Evolutionary conservation across 1,139 yeast species (phyloP).

Genomic region (Saccharomyces hybrid): DNA sequence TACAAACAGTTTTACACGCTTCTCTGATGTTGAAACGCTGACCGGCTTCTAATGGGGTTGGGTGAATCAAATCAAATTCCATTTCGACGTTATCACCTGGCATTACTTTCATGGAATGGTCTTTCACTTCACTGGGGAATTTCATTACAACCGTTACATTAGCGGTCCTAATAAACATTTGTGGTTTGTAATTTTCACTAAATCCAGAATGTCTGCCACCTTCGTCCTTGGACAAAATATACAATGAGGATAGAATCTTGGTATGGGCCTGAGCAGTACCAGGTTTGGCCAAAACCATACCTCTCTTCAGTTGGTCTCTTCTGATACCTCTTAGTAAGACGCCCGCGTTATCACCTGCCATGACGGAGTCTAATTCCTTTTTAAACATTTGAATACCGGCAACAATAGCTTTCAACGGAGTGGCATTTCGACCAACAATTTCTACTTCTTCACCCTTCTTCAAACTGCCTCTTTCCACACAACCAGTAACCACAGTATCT

Average conservation of each 20-base stretch:
- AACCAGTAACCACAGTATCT: constrained; percentile 98
- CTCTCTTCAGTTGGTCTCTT: constrained; percentile 95
- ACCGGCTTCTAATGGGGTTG: constrained; percentile 91
- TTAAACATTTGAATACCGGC: constrained; percentile 99
- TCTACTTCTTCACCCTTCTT: constrained; percentile 98
- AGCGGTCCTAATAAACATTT: constrained; percentile 91
- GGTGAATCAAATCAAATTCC: constrained; percentile 84
- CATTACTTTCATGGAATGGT: constrained; percentile 82
- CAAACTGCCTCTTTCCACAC: constrained; percentile 95
- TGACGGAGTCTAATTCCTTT: constrained; percentile 94
- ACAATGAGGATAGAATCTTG: constrained; percentile 88
- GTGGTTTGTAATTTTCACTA: constrained; percentile 96
- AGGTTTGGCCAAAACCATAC: constrained; percentile 95
- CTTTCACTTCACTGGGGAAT: constrained; percentile 86
- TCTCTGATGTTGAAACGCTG: constrained; percentile 99
- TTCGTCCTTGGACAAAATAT: constrained; percentile 90
- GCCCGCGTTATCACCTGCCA: constrained; percentile 99
- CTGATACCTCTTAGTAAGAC: constrained; percentile 94
- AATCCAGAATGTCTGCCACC: constrained; percentile 99
- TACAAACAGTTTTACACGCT: constrained; percentile 98
- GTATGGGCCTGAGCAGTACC: constrained; percentile 88
- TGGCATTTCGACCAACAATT: constrained; percentile 84
- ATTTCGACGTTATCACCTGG: constrained; percentile 99
- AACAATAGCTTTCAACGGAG: constrained; percentile 86
- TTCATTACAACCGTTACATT: constrained; percentile 87